phyloP scores from a whole-genome alignment of 129 eudicot genomes.

The Lactuca sativa region DNA sequence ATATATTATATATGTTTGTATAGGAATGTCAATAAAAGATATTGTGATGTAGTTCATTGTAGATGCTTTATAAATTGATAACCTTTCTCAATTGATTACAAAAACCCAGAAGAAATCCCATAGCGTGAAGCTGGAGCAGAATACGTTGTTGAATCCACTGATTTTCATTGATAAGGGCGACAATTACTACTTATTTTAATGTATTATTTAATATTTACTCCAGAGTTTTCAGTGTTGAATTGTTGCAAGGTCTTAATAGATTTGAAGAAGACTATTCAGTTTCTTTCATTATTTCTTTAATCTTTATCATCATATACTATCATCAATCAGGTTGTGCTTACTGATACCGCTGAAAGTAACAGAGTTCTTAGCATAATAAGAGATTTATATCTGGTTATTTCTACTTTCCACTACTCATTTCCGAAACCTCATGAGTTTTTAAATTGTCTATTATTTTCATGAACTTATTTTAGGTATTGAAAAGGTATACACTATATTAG shows the following conservation, averaged over 20 bases:
- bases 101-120: too few relatives aligned
- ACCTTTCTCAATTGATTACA: too few relatives aligned
- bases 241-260: too few relatives aligned
- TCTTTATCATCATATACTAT: background rate
- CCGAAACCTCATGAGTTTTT: background rate
- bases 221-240: too few relatives aligned
- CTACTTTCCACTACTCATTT: background rate
- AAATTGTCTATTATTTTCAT: background rate
- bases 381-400: conserved; percentile 48
- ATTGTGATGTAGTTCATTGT: too few relatives aligned
- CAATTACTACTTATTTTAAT: too few relatives aligned
- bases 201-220: too few relatives aligned
- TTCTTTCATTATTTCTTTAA: conserved; percentile 2
- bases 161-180: too few relatives aligned
- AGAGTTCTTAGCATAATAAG: conserved; percentile 77
- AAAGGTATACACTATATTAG: conserved; percentile 81
- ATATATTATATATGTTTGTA: conserved; percentile 97
- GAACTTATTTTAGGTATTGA: conserved; percentile 48
- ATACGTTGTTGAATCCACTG: too few relatives aligned
- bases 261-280: background rate
- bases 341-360: conserved; percentile 98
- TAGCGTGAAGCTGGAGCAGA: too few relatives aligned
- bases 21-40: conserved; percentile 24
- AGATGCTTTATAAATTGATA: too few relatives aligned
- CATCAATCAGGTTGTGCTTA: conserved; percentile 76